Base-by-base conservation (phyloP, 257 asterid species). In the Apocynum venetum region DNA sequence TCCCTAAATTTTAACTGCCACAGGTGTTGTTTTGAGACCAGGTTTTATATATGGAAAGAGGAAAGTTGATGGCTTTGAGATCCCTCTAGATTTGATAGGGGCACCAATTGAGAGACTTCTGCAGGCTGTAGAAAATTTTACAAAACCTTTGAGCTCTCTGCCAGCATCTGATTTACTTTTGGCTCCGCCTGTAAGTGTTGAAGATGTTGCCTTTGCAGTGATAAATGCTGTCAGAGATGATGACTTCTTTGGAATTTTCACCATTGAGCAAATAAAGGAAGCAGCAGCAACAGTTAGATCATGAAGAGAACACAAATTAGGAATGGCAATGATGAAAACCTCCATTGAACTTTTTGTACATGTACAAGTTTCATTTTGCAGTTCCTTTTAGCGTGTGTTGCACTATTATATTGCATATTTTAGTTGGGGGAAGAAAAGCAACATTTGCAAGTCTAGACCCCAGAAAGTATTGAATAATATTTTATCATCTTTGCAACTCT, bases 21-120 rank as follows among this genome's bases (percentile, higher is more conserved):
- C 90, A 95, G 99, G 99, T 17, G 93, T 96, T 69, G 94, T 96
- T 13, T 83, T 96, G 59, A 89, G 98, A 83, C 99, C 99, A 4
- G 97, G 89, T 6, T 90, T 96, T 81, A 93, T 96, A 75, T 96
- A 93, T 3, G 99, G 99, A 79, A 91, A 92, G 86, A 85, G 98
- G 81, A 93, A 84, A 83, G 88, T 93, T 36, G 93, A 89, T 73
- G 94, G 96, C 63, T 89, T 82, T 57, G 99, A 90, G 92, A 88
- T 96, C 72, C 99, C 97, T 65, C 88, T 96, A 53, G 96, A 96
- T 83, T 79, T 96, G 84, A 81, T 93, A 38, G 99, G 98, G 75
- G 89, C 89, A 77, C 99, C 99, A 8, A 13, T 92, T 2, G 99
- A 93, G 86, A 91, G 79, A 78, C 25, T 96, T 71, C 83, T 96